These are phyloP conservation scores for Ogataea thermomethanolica DNA, from an alignment of 805 yeast genomes.

Conservation along the genomic window DNA sequence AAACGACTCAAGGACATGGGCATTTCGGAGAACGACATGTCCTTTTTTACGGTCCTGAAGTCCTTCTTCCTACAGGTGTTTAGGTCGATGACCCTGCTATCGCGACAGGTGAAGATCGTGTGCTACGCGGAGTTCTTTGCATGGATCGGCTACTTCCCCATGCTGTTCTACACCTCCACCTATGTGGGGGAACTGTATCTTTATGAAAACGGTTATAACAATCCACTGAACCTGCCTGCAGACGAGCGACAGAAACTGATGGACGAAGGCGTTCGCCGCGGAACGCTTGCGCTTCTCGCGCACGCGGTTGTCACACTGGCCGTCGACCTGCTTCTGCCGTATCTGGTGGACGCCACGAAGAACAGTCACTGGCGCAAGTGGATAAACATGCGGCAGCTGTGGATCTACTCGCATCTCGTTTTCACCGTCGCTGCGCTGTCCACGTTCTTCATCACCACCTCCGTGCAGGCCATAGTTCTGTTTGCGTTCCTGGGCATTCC, in stretches of 20 bases:
- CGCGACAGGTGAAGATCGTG: conserved; percentile 48
- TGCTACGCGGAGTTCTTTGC: conserved; percentile 60
- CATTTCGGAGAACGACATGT: conserved; percentile 27
- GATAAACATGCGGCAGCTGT: conserved; percentile 36
- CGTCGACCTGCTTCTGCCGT: conserved; percentile 44
- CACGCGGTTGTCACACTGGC: conserved; percentile 47
- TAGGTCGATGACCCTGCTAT: conserved; percentile 37
- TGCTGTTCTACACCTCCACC: conserved; percentile 61
- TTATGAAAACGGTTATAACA: conserved; percentile 37
- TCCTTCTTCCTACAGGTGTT: conserved; percentile 34
- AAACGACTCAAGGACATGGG: conserved; percentile 36
- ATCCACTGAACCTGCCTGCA: conserved; percentile 40
- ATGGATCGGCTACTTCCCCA: conserved; percentile 67
- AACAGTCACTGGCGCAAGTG: conserved; percentile 1
- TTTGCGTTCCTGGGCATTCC: conserved; percentile 55
- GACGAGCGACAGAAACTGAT: conserved; percentile 31
- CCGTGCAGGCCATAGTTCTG: conserved; percentile 42
- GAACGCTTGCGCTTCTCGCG: conserved; percentile 47
- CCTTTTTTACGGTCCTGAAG: conserved; percentile 18
- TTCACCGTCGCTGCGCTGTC: conserved; percentile 47
- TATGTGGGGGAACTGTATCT: conserved; percentile 59
- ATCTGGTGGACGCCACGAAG: conserved; percentile 30
- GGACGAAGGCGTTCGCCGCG: conserved; percentile 49
- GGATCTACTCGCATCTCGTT: conserved; percentile 49
- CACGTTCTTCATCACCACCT: conserved; percentile 43